Percentiles rank a stretch among this genome's conserved stretches.
phyloP scores from a whole-genome alignment of 2,329 filamentous ascomycete genomes.

The Hypoxylon sp. region DNA sequence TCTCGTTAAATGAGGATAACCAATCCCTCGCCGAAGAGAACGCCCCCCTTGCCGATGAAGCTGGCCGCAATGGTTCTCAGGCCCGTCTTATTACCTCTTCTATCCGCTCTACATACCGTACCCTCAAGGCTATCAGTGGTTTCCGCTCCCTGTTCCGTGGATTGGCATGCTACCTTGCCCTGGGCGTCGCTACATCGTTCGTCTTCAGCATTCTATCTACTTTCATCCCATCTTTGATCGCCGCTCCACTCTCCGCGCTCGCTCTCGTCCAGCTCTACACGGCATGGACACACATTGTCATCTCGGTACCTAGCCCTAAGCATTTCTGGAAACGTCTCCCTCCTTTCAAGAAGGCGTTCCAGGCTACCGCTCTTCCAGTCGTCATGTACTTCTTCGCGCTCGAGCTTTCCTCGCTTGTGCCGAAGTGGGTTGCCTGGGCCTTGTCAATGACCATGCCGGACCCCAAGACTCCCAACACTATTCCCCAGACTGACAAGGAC shows the following conservation, averaged over 20 bases:
- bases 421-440: conserved; percentile 62
- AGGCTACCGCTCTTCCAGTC: conserved; percentile 78
- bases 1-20: conserved; percentile 61
- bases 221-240: conserved; percentile 62
- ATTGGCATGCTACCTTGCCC: conserved; percentile 65
- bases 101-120: conserved; percentile 65
- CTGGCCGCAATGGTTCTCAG: conserved; percentile 53
- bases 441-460: conserved; percentile 64
- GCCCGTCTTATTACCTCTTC: conserved; percentile 65
- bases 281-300: conserved; percentile 88
- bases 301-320: conserved; percentile 76
- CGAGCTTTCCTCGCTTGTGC: conserved; percentile 65
- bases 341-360: conserved; percentile 73
- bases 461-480: conserved; percentile 56
- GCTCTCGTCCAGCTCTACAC: conserved; percentile 78
- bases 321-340: conserved; percentile 80
- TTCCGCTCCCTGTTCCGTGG: conserved; percentile 79
- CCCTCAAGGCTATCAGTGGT: conserved; percentile 75
- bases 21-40: conserved; percentile 56
- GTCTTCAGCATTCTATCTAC: conserved; percentile 63
- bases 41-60: conserved; percentile 57
- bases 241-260: conserved; percentile 71
- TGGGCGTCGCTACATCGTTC: conserved; percentile 55
- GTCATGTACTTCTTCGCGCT: conserved; percentile 73
- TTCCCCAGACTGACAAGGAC: conserved; percentile 58